phyloP scores from a whole-genome alignment of 805 yeast species.

The Suhomyces faveliae region DNA sequence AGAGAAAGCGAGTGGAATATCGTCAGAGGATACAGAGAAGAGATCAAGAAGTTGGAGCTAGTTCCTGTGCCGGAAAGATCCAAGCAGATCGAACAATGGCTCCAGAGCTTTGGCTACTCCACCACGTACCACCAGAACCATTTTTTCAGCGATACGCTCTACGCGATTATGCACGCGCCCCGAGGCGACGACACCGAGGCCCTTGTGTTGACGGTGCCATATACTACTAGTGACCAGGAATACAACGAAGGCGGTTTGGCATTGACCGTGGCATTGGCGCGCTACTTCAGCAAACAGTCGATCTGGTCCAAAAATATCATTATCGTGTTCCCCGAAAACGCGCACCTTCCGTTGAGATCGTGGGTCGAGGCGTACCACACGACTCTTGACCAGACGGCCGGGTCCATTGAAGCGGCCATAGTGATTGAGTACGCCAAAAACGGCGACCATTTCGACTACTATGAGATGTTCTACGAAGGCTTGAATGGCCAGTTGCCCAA shows the following conservation, averaged over 20 bases:
- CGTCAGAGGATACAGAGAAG: constrained; percentile 78
- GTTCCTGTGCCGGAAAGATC: constrained; percentile 39
- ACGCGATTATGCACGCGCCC: constrained; percentile 87
- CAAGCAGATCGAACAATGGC: constrained; percentile 52
- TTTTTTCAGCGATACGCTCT: constrained; percentile 52
- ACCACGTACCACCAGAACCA: constrained; percentile 41
- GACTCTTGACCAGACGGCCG: constrained; percentile 81
- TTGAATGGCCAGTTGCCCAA: constrained; percentile 95
- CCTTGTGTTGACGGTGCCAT: constrained; percentile 86
- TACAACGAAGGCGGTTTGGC: constrained; percentile 81
- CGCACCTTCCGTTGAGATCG: constrained; percentile 62
- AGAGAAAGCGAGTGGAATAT: constrained; percentile 94
- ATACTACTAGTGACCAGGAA: constrained; percentile 65
- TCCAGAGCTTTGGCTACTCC: constrained; percentile 70
- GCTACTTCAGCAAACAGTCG: constrained; percentile 81
- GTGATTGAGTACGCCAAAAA: constrained; percentile 74
- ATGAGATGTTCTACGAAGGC: constrained; percentile 81
- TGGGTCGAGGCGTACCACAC: constrained; percentile 97
- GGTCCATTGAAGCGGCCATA: constrained; percentile 88
- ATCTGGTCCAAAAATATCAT: constrained; percentile 95
- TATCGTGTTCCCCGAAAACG: constrained; percentile 75
- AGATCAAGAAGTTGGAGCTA: constrained; percentile 41
- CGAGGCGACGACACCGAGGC: constrained; percentile 96
- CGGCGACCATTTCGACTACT: constrained; percentile 65
- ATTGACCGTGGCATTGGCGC: constrained; percentile 65